Conservation (phyloP, 2,329 filamentous ascomycete species). For the Botrytis galanthina region DNA sequence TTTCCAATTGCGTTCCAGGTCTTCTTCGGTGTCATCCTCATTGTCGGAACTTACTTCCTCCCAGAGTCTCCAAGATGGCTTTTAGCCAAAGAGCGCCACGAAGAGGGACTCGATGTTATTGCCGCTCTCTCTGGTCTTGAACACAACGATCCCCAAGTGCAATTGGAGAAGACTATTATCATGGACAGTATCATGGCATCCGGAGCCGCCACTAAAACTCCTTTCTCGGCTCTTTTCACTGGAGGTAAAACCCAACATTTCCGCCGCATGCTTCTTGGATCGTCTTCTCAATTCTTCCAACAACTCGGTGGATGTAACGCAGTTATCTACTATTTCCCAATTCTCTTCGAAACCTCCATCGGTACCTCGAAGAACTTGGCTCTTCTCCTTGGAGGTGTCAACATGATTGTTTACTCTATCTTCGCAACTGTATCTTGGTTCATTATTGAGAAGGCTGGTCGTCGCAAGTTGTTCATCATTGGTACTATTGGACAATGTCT, state of each 20-base stretch:
- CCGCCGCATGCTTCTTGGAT: conserved; percentile 51
- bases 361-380: conserved; percentile 49
- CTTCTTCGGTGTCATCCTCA: conserved; percentile 82
- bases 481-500: conserved; percentile 62
- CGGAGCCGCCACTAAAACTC: conserved; percentile 34
- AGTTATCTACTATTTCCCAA: conserved; percentile 50
- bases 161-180: conserved; percentile 38
- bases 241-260: conserved; percentile 55
- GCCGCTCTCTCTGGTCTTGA: conserved; percentile 80
- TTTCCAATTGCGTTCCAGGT: conserved; percentile 88
- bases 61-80: conserved; percentile 98
- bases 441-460: conserved; percentile 58
- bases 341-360: conserved; percentile 51
- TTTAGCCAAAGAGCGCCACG: conserved; percentile 91
- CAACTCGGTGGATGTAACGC: conserved; percentile 49
- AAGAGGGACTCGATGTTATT: conserved; percentile 95
- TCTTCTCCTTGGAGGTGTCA: conserved; percentile 53
- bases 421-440: conserved; percentile 54
- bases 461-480: conserved; percentile 70
- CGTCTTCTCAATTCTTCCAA: conserved; percentile 52
- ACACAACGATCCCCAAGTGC: conserved; percentile 44
- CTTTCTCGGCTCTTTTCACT: conserved; percentile 47
- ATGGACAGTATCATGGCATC: conserved; percentile 42
- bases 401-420: conserved; percentile 55
- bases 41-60: conserved; percentile 80